Base-by-base conservation (phyloP, 83 land plant species). In the Diphasiastrum complanatum region DNA sequence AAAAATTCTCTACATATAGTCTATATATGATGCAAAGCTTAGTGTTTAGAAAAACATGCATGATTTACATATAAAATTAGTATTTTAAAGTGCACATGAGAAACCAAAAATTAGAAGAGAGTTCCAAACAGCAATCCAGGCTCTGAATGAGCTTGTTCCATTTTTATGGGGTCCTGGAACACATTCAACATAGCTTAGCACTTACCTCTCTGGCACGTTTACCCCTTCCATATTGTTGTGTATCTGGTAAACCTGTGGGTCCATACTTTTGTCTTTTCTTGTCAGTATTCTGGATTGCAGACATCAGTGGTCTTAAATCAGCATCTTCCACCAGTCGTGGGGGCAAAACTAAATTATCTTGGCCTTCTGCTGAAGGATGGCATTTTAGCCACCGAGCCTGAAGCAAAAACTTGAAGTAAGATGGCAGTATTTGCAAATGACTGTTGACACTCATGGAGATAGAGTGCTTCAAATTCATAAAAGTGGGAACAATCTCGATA, bases 201-300 rank as follows among this genome's bases (percentile, higher is more conserved):
- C 67, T 18, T 45, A 89, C 99, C 97, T 95, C 99, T 72, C 99
- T 73, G 35, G 97, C 78, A 34, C 99, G 79, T 72, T 95, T 95
- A 12, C 99, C 99, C 74, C 97, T 82, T 56, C 99, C 99, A 74
- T 95, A 95, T 2, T 84, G 82, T 66, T 86, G 79, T 5, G 79
- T 73, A 54, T 89, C 93, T 63, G 82, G 78, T 5, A 71, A 57
- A 1, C 74, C 79, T 51, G 57, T 53, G 69, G 51, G 29, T 30
- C 74, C 81, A 8, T 73, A 24, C 51, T 81, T 92, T 47, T 79
- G 68, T 62, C 72, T 86, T 63, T 58, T 60, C 18, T 63, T 33
- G 45, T 93, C 90, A 71, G 48, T 63, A 43, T 77, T 56, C 52
- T 77, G 79, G 78, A 95, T 83, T n/a, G 76, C 80, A 47, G 79